phyloP scores from a whole-genome alignment of 2,329 filamentous ascomycete genomes.

The Pyrenophora tritici-repentis region DNA sequence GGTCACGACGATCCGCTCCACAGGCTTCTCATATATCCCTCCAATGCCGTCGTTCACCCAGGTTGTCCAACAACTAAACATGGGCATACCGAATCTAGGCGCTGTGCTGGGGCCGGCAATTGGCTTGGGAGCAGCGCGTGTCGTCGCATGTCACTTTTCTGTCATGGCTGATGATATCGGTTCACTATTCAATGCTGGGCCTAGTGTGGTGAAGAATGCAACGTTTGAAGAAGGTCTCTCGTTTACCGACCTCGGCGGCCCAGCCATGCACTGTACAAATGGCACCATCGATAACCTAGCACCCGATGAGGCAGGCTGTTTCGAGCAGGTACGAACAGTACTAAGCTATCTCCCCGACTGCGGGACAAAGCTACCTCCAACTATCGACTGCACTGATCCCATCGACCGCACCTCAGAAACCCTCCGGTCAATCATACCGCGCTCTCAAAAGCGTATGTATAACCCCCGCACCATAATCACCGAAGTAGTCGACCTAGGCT shows the following conservation, averaged over 20 bases:
- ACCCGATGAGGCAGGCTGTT: slow-evolving; percentile 64
- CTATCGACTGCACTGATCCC: slow-evolving; percentile 54
- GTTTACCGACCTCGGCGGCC: slow-evolving; percentile 64
- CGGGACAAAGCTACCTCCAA: slow-evolving; percentile 60
- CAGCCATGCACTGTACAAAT: slow-evolving; percentile 66
- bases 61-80: slow-evolving; percentile 63
- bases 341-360: slow-evolving; percentile 63
- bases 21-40: slow-evolving; percentile 65
- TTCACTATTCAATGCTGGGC: slow-evolving; percentile 66
- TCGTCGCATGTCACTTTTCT: slow-evolving; percentile 66
- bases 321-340: slow-evolving; percentile 63
- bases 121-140: slow-evolving; percentile 65
- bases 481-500: slow-evolving; percentile 59
- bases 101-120: slow-evolving; percentile 68
- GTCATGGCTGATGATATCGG: slow-evolving; percentile 69
- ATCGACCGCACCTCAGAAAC: slow-evolving; percentile 55
- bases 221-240: slow-evolving; percentile 68
- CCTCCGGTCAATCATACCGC: slow-evolving; percentile 62
- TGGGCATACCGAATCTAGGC: slow-evolving; percentile 67
- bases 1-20: slow-evolving; percentile 62
- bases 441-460: slow-evolving; percentile 64
- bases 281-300: slow-evolving; percentile 70
- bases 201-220: slow-evolving; percentile 65
- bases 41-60: slow-evolving; percentile 59
- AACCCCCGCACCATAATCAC: slow-evolving; percentile 62